A percentile compares a stretch with the other conserved stretches of the same genome.
Conservation (phyloP, 345 rosid genomes). For the Populus euphratica region DNA sequence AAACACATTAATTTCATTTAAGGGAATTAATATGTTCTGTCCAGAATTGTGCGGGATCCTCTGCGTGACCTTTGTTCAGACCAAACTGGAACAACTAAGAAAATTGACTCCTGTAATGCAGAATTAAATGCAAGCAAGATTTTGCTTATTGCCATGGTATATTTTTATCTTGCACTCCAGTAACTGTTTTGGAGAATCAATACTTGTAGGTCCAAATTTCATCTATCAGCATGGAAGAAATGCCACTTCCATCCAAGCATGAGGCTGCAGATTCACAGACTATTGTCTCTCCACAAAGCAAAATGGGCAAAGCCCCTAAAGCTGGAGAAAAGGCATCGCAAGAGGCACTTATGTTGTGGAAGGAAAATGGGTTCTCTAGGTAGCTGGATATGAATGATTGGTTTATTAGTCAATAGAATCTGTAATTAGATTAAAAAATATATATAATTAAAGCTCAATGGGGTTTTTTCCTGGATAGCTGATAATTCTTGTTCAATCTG, state of each 20-base stretch:
- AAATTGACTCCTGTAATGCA: constrained; percentile 13
- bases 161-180: background rate
- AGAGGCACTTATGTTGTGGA: constrained; percentile 63
- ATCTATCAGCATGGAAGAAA: constrained; percentile 37
- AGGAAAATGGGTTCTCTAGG: constrained; percentile 88
- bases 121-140: constrained; percentile 42
- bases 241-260: constrained; percentile 37
- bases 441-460: too few species aligned
- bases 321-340: constrained; percentile 68
- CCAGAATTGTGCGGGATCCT: constrained; percentile 65
- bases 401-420: background rate
- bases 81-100: constrained; percentile 24
- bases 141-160: background rate
- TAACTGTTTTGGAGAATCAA: constrained; percentile 13
- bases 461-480: background rate
- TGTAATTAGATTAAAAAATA: background rate
- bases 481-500: constrained; percentile 4
- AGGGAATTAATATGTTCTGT: constrained; percentile 2
- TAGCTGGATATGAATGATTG: constrained; percentile 23
- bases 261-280: constrained; percentile 25
- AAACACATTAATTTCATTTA: background rate
- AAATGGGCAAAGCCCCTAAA: constrained; percentile 52
- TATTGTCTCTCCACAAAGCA: constrained; percentile 23
- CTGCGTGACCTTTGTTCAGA: constrained; percentile 48
- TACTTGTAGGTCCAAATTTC: constrained; percentile 44